phyloP scores from a whole-genome alignment of 768 basidiomycete genomes.

The Steccherinum ochraceum region DNA sequence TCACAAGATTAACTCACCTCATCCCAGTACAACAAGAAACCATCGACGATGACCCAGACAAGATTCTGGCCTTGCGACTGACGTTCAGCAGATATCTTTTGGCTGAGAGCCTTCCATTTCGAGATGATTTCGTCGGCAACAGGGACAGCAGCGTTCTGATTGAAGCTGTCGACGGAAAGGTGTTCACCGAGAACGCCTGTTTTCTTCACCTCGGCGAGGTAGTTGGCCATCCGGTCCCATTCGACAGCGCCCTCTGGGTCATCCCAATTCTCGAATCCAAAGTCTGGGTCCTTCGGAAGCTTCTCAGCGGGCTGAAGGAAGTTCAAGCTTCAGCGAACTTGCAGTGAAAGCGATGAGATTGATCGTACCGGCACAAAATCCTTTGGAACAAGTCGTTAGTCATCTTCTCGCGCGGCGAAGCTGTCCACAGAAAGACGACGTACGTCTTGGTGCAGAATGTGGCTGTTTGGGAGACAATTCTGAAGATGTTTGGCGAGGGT shows the following conservation, averaged over 20 bases:
- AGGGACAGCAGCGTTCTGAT: slow-evolving; percentile 72
- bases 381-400: slow-evolving; percentile 21
- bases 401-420: not conserved
- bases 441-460: slow-evolving; percentile 92
- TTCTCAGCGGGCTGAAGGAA: slow-evolving; percentile 70
- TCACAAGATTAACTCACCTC: slow-evolving; percentile 37
- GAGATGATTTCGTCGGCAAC: slow-evolving; percentile 39
- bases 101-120: slow-evolving; percentile 50
- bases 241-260: slow-evolving; percentile 77
- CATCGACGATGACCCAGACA: slow-evolving; percentile 84
- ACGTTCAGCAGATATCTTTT: slow-evolving; percentile 35
- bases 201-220: slow-evolving; percentile 48
- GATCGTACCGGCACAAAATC: slow-evolving; percentile 83
- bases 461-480: slow-evolving; percentile 63
- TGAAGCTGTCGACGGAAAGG: slow-evolving; percentile 83
- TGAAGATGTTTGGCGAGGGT: slow-evolving; percentile 88
- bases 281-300: slow-evolving; percentile 72
- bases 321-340: slow-evolving; percentile 2
- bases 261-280: slow-evolving; percentile 94
- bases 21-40: slow-evolving; percentile 92
- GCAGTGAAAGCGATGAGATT: not conserved
- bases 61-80: slow-evolving; percentile 42
- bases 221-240: slow-evolving; percentile 69
- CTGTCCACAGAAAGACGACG: no score
- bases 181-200: slow-evolving; percentile 72